These are phyloP conservation scores for Ceratocystis cacaofunesta DNA, from an alignment of 2,329 filamentous ascomycete genomes.

Conservation along the genomic window DNA sequence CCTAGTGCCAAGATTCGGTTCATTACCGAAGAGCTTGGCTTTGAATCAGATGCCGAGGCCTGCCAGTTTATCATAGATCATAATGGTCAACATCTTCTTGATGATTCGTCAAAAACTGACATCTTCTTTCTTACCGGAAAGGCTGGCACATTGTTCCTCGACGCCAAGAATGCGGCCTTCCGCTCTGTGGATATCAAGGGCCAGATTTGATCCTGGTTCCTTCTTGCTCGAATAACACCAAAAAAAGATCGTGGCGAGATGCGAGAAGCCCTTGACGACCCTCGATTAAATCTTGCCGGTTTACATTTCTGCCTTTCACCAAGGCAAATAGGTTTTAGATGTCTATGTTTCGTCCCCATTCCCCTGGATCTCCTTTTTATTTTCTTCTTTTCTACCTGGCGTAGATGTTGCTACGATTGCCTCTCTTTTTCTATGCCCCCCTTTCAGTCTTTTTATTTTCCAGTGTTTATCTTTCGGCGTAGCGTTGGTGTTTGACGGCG, in stretches of 20 bases:
- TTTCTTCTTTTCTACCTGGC: slow-evolving; percentile 1
- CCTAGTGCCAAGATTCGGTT: slow-evolving; percentile 78
- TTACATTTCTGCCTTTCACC: not conserved
- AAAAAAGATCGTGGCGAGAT: slow-evolving; percentile 1
- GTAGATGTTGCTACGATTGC: not conserved
- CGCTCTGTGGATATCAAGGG: slow-evolving; percentile 90
- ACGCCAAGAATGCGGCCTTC: slow-evolving; percentile 58
- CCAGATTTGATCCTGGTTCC: slow-evolving; percentile 48
- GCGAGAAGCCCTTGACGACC: not conserved
- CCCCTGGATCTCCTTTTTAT: not conserved
- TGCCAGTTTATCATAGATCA: slow-evolving; percentile 80
- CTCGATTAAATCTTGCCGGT: not conserved
- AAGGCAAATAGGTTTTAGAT: slow-evolving; percentile 2
- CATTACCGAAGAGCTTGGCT: slow-evolving; percentile 88
- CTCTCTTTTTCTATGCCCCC: not conserved
- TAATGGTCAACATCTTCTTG: slow-evolving; percentile 57
- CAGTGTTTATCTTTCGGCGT: not conserved
- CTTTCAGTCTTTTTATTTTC: not conserved
- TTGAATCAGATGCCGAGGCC: slow-evolving; percentile 82
- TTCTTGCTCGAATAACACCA: not conserved
- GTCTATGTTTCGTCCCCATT: not conserved
- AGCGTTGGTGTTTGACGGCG: not conserved
- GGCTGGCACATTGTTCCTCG: slow-evolving; percentile 58
- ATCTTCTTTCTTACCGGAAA: slow-evolving; percentile 63
- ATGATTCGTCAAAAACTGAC: slow-evolving; percentile 35